Evolutionary conservation across 768 basidiomycete genomes (phyloP).

Genomic region (Rickenella mellea): DNA sequence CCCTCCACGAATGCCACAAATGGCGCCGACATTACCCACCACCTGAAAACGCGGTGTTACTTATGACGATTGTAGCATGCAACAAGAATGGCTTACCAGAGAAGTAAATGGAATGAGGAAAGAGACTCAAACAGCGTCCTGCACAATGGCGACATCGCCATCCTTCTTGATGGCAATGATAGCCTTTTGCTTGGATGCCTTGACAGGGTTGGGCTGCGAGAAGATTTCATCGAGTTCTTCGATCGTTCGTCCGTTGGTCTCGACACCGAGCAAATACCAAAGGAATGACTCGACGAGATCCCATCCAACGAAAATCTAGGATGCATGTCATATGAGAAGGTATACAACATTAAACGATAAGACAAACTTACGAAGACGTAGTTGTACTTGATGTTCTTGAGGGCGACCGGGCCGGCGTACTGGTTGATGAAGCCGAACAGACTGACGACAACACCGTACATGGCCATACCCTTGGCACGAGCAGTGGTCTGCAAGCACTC

Average conservation of each 20-base stretch:
- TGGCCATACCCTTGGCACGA: slow-evolving; percentile 53
- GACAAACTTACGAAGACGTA: background rate
- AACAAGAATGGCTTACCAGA: too few species aligned
- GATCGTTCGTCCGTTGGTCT: slow-evolving; percentile 19
- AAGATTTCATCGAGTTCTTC: slow-evolving; percentile 26
- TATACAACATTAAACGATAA: background rate
- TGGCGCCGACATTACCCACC: too few species aligned
- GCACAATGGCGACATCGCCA: slow-evolving; percentile 9
- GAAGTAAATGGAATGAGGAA: too few species aligned
- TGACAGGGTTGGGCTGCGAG: slow-evolving; percentile 19
- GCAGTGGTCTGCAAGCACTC: slow-evolving; percentile 48
- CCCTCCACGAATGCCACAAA: too few species aligned
- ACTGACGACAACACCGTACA: slow-evolving; percentile 26
- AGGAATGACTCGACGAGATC: slow-evolving; percentile 14
- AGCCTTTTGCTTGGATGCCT: slow-evolving; percentile 16
- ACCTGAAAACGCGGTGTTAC: too few species aligned
- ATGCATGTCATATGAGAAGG: background rate
- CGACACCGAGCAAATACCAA: slow-evolving; percentile 17
- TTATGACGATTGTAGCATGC: too few species aligned
- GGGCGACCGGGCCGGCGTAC: slow-evolving; percentile 38
- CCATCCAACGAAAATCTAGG: slow-evolving; percentile 18
- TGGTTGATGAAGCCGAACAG: slow-evolving; percentile 35
- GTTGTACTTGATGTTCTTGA: slow-evolving; percentile 27
- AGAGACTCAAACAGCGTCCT: slow-evolving; percentile 1
- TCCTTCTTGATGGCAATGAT: slow-evolving; percentile 16